Percentiles rank a stretch among this genome's conserved stretches.
Evolutionary conservation across 352 stramenopile species (phyloP).

Genomic region (Globisporangium paroecandrum): DNA sequence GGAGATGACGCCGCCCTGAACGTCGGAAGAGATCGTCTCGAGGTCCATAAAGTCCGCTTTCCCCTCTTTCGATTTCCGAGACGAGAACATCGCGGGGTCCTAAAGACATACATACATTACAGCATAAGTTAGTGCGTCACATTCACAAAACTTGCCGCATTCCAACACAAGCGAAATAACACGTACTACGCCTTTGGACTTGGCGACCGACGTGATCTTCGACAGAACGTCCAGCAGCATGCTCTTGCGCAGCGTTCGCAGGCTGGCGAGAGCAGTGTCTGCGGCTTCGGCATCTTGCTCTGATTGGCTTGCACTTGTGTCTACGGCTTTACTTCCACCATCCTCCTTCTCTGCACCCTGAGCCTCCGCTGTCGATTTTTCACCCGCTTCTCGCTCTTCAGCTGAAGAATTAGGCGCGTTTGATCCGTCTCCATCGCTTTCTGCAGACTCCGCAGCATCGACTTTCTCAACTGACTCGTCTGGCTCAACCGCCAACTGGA

Average conservation of each 20-base stretch:
- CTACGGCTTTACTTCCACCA: neutral
- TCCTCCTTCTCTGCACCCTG: conserved; percentile 9
- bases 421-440: neutral
- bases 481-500: neutral
- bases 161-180: neutral
- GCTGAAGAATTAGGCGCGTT: neutral
- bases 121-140: neutral
- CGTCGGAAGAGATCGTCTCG: conserved; percentile 40
- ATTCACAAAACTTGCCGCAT: neutral
- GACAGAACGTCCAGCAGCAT: conserved; percentile 80
- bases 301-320: conserved; percentile 6
- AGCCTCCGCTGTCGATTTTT: neutral
- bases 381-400: neutral
- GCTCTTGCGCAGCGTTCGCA: conserved; percentile 50
- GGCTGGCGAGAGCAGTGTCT: conserved; percentile 32
- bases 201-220: conserved; percentile 78
- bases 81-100: conserved; percentile 55
- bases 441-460: neutral
- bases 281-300: conserved; percentile 21
- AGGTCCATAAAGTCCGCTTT: conserved; percentile 38
- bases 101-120: neutral
- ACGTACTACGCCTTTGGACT: conserved; percentile 58
- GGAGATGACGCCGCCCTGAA: conserved; percentile 33
- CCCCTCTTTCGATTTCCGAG: conserved; percentile 3
- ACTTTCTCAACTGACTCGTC: neutral